Base-by-base conservation (phyloP, 148 eudicot genomes). In the Vaccinium corymbosum region DNA sequence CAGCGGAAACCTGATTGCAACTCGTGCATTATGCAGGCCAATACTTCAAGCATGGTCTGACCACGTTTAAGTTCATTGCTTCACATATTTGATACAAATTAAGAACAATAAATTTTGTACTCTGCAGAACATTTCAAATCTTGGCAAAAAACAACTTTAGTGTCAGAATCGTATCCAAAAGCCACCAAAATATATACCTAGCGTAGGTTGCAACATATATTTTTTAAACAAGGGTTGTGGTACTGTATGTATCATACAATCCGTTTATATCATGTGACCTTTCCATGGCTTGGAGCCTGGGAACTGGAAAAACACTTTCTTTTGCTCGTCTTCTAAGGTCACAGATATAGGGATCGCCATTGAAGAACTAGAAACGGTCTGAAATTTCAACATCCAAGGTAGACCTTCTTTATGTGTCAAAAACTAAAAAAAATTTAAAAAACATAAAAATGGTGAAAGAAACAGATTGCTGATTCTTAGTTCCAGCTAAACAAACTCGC, bases 1-100 rank as follows among this genome's bases (percentile, higher is more conserved):
- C 14, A 76, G 32, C 15, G 79, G 52, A 75, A 76, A 76, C 52
- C 42, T n/a, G 29, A 76, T 22, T 76, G 55, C 56, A 76, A 76
- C 14, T 74, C 50, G 17, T 38, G 50, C 51, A 74, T 17, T 74
- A 35, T 16, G 46, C 6, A 35, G 22, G 50, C 76, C 50, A 74
- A 16, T 16, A 74, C 52, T 19, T 74, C n/a, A 19, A 19, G 51
- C 77, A 73, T 42, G 12, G 77, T 42, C 22, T 17, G 25, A 74
- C n/a, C 77, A 74, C 11, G 12, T 17, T 9, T 46, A 20, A 38
- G 77, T 42, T 19, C 51, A 74, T 38, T 74, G 22, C 77, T 74
- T 74, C 12, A 42, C 50, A 74, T 19, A 38, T 17, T 35, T 35
- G 10, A 17, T 42, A 74, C 0, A 4, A 29, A 71, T 66, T 59